Evolutionary conservation across 1,284 basidiomycete species (phyloP).

Genomic region (Bjerkandera adusta): DNA sequence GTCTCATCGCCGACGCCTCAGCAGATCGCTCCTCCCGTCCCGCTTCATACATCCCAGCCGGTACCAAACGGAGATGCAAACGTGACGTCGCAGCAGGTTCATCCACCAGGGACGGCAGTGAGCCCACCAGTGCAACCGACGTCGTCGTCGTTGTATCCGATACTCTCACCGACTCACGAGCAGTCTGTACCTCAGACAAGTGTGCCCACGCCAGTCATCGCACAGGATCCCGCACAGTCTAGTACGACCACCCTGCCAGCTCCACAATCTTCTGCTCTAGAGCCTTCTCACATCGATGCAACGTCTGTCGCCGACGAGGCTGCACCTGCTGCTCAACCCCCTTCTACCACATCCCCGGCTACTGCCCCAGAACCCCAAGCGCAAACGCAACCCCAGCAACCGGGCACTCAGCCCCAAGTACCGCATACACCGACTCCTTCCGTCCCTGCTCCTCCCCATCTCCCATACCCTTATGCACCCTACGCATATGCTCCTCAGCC

Average conservation of each 20-base stretch:
- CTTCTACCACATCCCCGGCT: not conserved
- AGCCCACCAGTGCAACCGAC: conserved; percentile 7
- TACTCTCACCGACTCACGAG: conserved; percentile 17
- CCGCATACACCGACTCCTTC: conserved; percentile 2
- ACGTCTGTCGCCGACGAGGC: not conserved
- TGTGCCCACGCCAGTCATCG: not conserved
- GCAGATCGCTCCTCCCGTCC: not conserved
- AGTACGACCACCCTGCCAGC: not conserved
- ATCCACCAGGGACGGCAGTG: conserved; percentile 19
- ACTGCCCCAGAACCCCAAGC: not conserved
- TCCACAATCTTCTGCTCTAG: not conserved
- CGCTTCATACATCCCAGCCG: conserved; percentile 7
- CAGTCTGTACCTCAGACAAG: not conserved
- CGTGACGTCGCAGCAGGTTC: conserved; percentile 22
- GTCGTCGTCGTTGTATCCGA: conserved; percentile 10
- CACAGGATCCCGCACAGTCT: not conserved
- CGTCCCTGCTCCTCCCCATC: conserved; percentile 9
- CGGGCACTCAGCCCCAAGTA: too few species aligned
- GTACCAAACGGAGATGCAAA: conserved; percentile 1
- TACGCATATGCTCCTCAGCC: conserved; percentile 29
- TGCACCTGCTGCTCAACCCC: not conserved
- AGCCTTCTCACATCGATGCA: not conserved
- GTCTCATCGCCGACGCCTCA: not conserved
- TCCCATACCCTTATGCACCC: conserved; percentile 29
- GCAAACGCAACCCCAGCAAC: not conserved